Evolutionary conservation across 2,329 filamentous ascomycete genomes (phyloP).

Genomic region (Botryosphaeria agaves): DNA sequence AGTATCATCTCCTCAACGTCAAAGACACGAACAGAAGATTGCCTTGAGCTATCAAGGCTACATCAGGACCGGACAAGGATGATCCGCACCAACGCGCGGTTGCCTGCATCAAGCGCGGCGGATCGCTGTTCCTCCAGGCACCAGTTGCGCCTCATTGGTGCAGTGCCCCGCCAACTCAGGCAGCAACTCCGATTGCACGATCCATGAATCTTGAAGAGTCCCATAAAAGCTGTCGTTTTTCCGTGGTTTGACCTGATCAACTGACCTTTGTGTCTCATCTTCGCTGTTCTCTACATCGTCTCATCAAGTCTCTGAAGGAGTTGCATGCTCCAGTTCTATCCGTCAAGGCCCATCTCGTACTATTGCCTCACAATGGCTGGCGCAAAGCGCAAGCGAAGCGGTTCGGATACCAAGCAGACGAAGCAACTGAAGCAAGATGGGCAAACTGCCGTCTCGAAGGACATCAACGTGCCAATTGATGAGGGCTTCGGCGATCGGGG

Average conservation of each 20-base stretch:
- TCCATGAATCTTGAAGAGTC: no score
- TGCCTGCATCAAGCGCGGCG: background rate
- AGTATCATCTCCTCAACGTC: background rate
- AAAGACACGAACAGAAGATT: background rate
- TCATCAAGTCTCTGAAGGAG: background rate
- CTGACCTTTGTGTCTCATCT: no score
- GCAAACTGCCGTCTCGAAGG: constrained; percentile 30
- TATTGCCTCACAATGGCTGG: background rate
- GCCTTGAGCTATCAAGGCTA: background rate
- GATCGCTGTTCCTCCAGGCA: background rate
- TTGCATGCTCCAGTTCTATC: background rate
- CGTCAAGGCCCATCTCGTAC: background rate
- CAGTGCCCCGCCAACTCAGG: background rate
- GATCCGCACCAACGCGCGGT: background rate
- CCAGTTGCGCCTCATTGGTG: background rate
- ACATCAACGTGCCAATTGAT: constrained; percentile 34
- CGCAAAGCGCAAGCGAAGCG: background rate
- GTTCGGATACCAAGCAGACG: no score
- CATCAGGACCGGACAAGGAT: background rate
- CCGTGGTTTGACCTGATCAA: no score
- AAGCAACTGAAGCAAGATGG: no score
- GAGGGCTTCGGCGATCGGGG: constrained; percentile 19
- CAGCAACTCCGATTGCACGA: background rate
- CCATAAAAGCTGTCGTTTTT: no score
- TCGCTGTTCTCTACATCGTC: no score